Evolutionary conservation across 495 filamentous ascomycete species (phyloP).

Genomic region (Podospora bellae-mahoneyi): DNA sequence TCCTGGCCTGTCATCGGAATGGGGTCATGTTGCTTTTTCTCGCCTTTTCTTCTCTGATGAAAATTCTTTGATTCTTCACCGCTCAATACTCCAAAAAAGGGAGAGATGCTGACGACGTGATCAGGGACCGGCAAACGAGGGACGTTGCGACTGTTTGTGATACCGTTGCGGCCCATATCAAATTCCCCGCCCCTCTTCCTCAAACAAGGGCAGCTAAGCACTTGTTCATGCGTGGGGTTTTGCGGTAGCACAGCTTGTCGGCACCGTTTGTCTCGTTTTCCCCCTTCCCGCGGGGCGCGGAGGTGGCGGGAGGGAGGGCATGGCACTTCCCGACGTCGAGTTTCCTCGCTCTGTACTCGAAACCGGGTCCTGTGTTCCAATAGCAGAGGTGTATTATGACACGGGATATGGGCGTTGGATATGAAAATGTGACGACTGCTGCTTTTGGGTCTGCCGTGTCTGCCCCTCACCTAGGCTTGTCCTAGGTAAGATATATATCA

Average conservation of each 20-base stretch:
- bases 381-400: slow-evolving; percentile 21
- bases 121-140: no score
- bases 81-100: neutral
- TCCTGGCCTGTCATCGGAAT: slow-evolving; percentile 4
- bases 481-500: neutral
- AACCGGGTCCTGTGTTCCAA: slow-evolving; percentile 23
- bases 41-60: neutral
- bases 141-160: neutral
- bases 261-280: neutral
- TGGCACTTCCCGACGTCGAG: slow-evolving; percentile 10
- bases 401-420: slow-evolving; percentile 1
- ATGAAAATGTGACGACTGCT: slow-evolving; percentile 7
- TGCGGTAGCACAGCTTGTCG: neutral
- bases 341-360: slow-evolving; percentile 10
- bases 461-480: slow-evolving; percentile 4
- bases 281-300: slow-evolving; percentile 1
- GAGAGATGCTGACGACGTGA: neutral
- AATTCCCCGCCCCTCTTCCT: neutral
- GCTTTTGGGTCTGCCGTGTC: neutral
- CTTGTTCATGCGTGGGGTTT: neutral
- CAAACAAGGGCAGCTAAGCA: neutral
- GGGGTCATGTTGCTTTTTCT: neutral
- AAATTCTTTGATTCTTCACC: neutral
- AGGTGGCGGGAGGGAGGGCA: neutral
- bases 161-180: neutral